These are phyloP conservation scores for Arthrobotrys entomopaga DNA, from an alignment of 2,329 filamentous ascomycete genomes.

Conservation along the genomic window DNA sequence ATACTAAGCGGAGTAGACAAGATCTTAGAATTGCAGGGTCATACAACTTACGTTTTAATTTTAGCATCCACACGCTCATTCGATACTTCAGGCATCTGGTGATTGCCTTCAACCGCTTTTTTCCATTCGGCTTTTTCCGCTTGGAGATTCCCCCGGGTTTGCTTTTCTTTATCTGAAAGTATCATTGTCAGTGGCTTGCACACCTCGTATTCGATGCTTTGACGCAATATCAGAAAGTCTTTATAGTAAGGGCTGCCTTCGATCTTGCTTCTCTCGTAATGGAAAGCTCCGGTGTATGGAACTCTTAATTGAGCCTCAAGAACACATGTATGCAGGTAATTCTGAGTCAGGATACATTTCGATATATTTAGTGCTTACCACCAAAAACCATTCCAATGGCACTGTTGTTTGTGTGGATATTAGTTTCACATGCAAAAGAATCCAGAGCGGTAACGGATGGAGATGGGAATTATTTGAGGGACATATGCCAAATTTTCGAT, in stretches of 20 bases:
- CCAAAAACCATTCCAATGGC: constrained; percentile 25
- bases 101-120: constrained; percentile 25
- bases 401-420: constrained; percentile 16
- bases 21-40: constrained; percentile 22
- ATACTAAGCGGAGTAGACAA: constrained; percentile 24
- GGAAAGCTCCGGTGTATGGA: not conserved
- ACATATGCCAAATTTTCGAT: constrained; percentile 3
- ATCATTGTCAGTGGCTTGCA: constrained; percentile 2
- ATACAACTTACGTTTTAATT: constrained; percentile 25
- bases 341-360: not conserved
- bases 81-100: constrained; percentile 44
- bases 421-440: constrained; percentile 31
- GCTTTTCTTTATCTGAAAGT: constrained; percentile 14
- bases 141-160: constrained; percentile 25
- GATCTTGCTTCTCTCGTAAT: constrained; percentile 10
- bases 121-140: constrained; percentile 36
- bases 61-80: constrained; percentile 39
- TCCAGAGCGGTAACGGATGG: constrained; percentile 1
- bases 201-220: not conserved
- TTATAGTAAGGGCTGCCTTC: not conserved
- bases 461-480: constrained; percentile 6
- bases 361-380: constrained; percentile 31
- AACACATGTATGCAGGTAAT: constrained; percentile 6
- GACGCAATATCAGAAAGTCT: constrained; percentile 1
- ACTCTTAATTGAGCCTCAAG: constrained; percentile 32